Conservation (phyloP, 1,284 basidiomycete genomes). For the Stygiomarasmius scandens region DNA sequence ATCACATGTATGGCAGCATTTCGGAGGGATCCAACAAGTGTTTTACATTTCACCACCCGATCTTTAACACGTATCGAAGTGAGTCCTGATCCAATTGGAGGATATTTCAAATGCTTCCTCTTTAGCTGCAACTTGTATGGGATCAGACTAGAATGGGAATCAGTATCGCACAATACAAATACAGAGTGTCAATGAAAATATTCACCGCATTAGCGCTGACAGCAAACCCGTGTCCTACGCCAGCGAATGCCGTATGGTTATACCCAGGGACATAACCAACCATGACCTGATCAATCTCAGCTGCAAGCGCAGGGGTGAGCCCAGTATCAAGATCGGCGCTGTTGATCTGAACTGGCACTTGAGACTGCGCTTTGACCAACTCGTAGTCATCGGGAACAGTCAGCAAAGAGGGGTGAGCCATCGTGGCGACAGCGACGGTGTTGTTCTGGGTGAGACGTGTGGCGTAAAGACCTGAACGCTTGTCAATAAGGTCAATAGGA, state of each 20-base stretch:
- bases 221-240: slow-evolving; percentile 54
- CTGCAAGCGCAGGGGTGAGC: slow-evolving; percentile 19
- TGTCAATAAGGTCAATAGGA: not conserved
- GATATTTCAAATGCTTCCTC: slow-evolving; percentile 21
- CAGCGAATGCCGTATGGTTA: slow-evolving; percentile 41
- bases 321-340: slow-evolving; percentile 19
- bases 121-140: slow-evolving; percentile 23
- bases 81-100: slow-evolving; percentile 15
- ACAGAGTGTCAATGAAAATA: not conserved
- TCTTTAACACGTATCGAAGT: too few relatives aligned
- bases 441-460: slow-evolving; percentile 38
- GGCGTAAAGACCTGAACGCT: slow-evolving; percentile 33
- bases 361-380: slow-evolving; percentile 19
- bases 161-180: too few relatives aligned
- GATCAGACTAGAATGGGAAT: slow-evolving; percentile 8
- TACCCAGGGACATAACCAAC: slow-evolving; percentile 31
- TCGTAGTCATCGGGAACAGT: slow-evolving; percentile 40
- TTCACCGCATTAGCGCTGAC: slow-evolving; percentile 34
- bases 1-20: too few relatives aligned
- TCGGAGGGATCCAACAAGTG: too few relatives aligned
- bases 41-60: too few relatives aligned
- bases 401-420: slow-evolving; percentile 44
- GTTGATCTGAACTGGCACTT: slow-evolving; percentile 22
- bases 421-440: slow-evolving; percentile 32
- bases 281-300: slow-evolving; percentile 18